phyloP scores from a whole-genome alignment of 1,139 yeast species.

The Diutina mesorugosa region DNA sequence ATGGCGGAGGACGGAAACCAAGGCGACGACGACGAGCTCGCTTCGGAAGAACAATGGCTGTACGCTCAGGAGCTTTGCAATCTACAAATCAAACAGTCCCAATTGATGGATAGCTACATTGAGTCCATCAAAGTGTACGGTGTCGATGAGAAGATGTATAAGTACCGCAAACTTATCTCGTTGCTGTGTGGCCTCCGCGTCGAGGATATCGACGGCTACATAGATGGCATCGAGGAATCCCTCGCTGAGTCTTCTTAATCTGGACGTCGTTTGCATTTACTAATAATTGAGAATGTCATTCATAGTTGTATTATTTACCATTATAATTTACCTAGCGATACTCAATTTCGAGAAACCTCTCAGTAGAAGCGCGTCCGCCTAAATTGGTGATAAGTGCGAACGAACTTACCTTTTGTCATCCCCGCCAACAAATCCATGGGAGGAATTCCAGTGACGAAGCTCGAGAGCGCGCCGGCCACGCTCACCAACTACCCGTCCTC shows the following conservation, averaged over 20 bases:
- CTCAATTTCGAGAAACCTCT: background rate
- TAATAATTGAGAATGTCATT: background rate
- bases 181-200: constrained; percentile 69
- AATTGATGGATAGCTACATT: constrained; percentile 26
- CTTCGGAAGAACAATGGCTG: constrained; percentile 7
- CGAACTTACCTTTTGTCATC: background rate
- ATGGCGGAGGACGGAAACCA: constrained; percentile 3
- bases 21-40: constrained; percentile 3
- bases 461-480: background rate
- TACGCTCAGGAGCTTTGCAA: constrained; percentile 33
- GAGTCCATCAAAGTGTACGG: constrained; percentile 24
- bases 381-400: background rate
- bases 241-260: constrained; percentile 12
- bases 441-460: background rate
- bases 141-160: constrained; percentile 49
- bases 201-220: constrained; percentile 64
- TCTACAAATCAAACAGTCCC: constrained; percentile 39
- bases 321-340: background rate
- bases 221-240: constrained; percentile 34
- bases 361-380: background rate
- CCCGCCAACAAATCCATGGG: background rate
- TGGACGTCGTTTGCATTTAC: background rate
- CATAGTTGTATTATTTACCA: background rate
- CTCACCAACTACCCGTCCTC: constrained; percentile 1
- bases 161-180: constrained; percentile 71